Conservation (phyloP, 208 protist species). For the Lotmaria passim region DNA sequence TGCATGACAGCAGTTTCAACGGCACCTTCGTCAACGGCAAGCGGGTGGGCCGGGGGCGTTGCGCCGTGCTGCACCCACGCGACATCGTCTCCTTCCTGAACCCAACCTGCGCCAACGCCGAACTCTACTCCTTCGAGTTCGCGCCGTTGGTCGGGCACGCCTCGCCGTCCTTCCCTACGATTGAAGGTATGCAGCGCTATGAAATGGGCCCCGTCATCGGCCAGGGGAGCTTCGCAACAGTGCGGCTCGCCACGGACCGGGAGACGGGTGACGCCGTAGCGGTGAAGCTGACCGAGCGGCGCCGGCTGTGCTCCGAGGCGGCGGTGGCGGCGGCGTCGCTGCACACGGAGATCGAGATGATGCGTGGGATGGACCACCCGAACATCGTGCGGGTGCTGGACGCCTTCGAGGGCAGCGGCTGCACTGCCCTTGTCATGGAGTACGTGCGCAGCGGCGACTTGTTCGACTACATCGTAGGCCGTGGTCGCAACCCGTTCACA, state of each 20-base stretch:
- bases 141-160: conserved; percentile 12
- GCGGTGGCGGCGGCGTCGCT: conserved; percentile 49
- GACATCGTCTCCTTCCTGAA: conserved; percentile 69
- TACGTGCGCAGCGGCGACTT: conserved; percentile 71
- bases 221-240: conserved; percentile 64
- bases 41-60: conserved; percentile 44
- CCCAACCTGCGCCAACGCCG: conserved; percentile 44
- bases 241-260: conserved; percentile 51
- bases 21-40: conserved; percentile 80
- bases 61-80: conserved; percentile 36
- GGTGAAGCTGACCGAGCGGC: conserved; percentile 82
- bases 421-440: conserved; percentile 83
- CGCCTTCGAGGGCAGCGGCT: conserved; percentile 49
- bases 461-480: conserved; percentile 80
- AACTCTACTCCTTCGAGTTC: conserved; percentile 42
- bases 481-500: conserved; percentile 58
- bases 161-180: background rate
- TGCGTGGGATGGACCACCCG: conserved; percentile 65
- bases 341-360: conserved; percentile 70
- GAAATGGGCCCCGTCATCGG: conserved; percentile 57
- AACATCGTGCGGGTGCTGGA: conserved; percentile 74
- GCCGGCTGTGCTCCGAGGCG: conserved; percentile 37
- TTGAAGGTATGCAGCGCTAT: conserved; percentile 40
- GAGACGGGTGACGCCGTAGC: conserved; percentile 47
- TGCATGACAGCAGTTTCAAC: conserved; percentile 74